Conservation (phyloP, 805 yeast genomes). For the Millerozyma miso region DNA sequence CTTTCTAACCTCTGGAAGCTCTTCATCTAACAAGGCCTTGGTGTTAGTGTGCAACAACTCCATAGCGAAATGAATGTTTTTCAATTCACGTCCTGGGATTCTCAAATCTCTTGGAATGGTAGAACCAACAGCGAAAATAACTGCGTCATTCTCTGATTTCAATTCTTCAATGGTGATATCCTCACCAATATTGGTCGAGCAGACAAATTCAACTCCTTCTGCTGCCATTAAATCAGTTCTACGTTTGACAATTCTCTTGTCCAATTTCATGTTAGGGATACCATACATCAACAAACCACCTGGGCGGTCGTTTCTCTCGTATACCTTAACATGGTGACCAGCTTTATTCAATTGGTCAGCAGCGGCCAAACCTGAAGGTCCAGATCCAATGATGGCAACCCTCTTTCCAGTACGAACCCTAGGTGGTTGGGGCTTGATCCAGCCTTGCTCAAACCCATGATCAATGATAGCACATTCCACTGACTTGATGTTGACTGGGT, state of each 20-base stretch:
- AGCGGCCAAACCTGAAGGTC: constrained; percentile 94
- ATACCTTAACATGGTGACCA: constrained; percentile 88
- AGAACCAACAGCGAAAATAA: constrained; percentile 88
- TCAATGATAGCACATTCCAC: constrained; percentile 96
- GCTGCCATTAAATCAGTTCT: constrained; percentile 87
- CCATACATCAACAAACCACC: constrained; percentile 99
- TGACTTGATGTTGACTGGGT: constrained; percentile 94
- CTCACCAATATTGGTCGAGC: constrained; percentile 79
- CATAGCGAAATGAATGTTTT: constrained; percentile 94
- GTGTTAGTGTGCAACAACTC: constrained; percentile 84
- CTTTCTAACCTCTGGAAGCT: constrained; percentile 70
- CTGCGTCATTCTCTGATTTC: constrained; percentile 68
- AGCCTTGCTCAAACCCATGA: constrained; percentile 92
- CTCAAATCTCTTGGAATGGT: constrained; percentile 93
- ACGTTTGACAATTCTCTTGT: constrained; percentile 86
- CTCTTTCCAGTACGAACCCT: constrained; percentile 74
- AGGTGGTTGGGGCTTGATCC: constrained; percentile 88
- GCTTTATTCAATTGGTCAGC: constrained; percentile 97
- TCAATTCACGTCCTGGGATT: constrained; percentile 89
- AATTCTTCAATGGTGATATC: constrained; percentile 71
- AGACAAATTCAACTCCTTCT: constrained; percentile 80
- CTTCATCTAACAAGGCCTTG: constrained; percentile 77
- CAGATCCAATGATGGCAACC: constrained; percentile 90
- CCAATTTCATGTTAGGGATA: constrained; percentile 98
- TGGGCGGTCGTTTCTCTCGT: constrained; percentile 90